Percentiles rank a stretch among this genome's conserved stretches.
phyloP scores from a whole-genome alignment of 371 early-diverging fungal genomes.

The Mortierella sp. region DNA sequence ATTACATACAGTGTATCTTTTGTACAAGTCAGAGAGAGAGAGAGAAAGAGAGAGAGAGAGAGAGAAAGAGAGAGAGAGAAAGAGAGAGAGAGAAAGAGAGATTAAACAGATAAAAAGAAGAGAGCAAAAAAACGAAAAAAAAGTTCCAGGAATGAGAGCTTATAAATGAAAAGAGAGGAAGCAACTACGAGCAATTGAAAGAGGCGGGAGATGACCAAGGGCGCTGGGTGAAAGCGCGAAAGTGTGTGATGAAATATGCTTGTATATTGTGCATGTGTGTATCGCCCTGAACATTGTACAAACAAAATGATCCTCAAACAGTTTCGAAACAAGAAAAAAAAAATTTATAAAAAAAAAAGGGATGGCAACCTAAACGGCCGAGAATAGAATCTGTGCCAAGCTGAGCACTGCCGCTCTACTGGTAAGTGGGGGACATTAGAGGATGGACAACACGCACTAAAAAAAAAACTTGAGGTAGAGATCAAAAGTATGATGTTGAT shows the following conservation, averaged over 20 bases:
- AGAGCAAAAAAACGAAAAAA: neutral
- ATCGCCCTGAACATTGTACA: conserved; percentile 12
- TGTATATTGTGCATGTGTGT: neutral
- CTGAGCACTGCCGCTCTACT: neutral
- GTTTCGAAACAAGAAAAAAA: conserved; percentile 22
- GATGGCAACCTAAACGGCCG: conserved; percentile 22
- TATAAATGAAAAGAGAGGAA: neutral
- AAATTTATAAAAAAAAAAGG: conserved; percentile 1
- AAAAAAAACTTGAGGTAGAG: too few relatives aligned
- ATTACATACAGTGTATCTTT: neutral
- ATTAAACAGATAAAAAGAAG: neutral
- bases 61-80: neutral
- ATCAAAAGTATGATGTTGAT: too few relatives aligned
- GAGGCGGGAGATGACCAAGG: conserved; percentile 1
- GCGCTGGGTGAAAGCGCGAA: neutral
- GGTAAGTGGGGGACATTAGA: neutral
- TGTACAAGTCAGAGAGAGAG: neutral
- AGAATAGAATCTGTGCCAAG: conserved; percentile 30
- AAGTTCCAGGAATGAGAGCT: conserved; percentile 7
- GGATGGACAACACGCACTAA: neutral
- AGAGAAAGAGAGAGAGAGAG: neutral
- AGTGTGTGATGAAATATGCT: neutral
- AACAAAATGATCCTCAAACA: conserved; percentile 29
- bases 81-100: neutral
- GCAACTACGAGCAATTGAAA: neutral